Percentiles rank a stretch among this genome's conserved stretches.
phyloP scores from a whole-genome alignment of 148 eudicot genomes.

The Rhododendron henanense region DNA sequence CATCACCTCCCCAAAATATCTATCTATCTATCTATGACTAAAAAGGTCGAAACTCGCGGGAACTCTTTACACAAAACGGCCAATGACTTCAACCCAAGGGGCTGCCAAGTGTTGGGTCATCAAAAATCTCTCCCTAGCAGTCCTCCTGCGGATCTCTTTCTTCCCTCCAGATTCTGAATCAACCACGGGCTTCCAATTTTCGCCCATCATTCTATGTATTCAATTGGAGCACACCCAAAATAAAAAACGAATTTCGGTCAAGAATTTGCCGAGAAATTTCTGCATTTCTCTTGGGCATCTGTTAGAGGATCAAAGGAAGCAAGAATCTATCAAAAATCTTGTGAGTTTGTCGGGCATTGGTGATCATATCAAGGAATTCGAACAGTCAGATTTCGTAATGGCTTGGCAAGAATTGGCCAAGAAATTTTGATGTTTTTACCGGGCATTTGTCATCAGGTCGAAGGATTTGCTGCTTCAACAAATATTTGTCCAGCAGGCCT shows the following conservation, averaged over 20 bases:
- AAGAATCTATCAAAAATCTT: background rate
- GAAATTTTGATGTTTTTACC: background rate
- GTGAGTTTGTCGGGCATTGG: background rate
- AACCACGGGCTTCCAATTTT: background rate
- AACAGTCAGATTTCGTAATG: background rate
- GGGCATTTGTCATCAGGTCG: background rate
- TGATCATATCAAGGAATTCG: background rate
- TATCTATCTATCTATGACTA: background rate
- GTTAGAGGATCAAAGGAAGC: background rate
- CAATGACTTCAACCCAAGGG: background rate
- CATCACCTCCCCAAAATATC: background rate
- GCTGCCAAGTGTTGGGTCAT: conserved; percentile 13
- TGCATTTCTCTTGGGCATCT: background rate
- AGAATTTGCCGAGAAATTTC: background rate
- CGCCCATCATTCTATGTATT: background rate
- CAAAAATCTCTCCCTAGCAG: background rate
- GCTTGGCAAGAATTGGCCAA: background rate
- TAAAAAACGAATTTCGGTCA: background rate
- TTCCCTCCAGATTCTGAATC: background rate
- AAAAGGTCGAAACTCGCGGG: conserved; percentile 7
- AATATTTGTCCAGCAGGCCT: background rate
- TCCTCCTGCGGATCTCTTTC: background rate
- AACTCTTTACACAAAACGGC: background rate
- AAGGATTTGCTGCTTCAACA: background rate
- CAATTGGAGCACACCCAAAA: background rate